Evolutionary conservation across 805 yeast species (phyloP).

Genomic region (Starmerella stellata): DNA sequence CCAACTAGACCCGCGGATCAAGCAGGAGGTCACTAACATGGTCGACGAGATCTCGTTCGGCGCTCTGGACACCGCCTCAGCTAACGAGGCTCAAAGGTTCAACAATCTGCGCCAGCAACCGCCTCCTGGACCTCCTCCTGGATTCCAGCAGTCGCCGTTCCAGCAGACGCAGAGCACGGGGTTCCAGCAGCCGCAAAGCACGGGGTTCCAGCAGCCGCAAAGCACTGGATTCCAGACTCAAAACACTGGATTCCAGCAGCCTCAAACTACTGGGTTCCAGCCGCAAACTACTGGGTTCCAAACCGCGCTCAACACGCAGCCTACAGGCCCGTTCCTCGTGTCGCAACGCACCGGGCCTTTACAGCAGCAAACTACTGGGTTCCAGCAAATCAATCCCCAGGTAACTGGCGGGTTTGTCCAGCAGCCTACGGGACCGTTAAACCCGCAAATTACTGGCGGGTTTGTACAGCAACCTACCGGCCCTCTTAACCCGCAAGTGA

Average conservation of each 20-base stretch:
- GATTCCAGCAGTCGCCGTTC: not conserved
- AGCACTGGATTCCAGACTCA: slow-evolving; percentile 25
- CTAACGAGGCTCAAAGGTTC: slow-evolving; percentile 4
- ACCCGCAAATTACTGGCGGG: slow-evolving; percentile 2
- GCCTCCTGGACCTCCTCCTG: too few species aligned
- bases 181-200: slow-evolving; percentile 6
- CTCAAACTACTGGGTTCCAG: slow-evolving; percentile 16
- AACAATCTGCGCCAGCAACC: slow-evolving; percentile 4
- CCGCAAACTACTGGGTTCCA: slow-evolving; percentile 22
- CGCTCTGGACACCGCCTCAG: slow-evolving; percentile 34
- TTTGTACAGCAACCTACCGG: slow-evolving; percentile 17
- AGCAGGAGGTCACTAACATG: slow-evolving; percentile 71
- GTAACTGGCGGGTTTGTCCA: slow-evolving; percentile 26
- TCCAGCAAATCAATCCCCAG: slow-evolving; percentile 24
- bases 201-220: slow-evolving; percentile 4
- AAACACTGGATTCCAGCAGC: slow-evolving; percentile 25
- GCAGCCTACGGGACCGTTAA: slow-evolving; percentile 46
- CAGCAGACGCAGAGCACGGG: slow-evolving; percentile 4
- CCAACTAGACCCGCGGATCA: slow-evolving; percentile 49
- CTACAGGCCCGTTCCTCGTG: slow-evolving; percentile 23
- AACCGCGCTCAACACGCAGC: slow-evolving; percentile 27
- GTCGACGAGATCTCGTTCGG: slow-evolving; percentile 74
- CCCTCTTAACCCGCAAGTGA: slow-evolving; percentile 2
- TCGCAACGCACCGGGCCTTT: slow-evolving; percentile 16
- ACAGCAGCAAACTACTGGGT: slow-evolving; percentile 23